Conservation (phyloP, 768 basidiomycete genomes). For the Amanita exitialis region DNA sequence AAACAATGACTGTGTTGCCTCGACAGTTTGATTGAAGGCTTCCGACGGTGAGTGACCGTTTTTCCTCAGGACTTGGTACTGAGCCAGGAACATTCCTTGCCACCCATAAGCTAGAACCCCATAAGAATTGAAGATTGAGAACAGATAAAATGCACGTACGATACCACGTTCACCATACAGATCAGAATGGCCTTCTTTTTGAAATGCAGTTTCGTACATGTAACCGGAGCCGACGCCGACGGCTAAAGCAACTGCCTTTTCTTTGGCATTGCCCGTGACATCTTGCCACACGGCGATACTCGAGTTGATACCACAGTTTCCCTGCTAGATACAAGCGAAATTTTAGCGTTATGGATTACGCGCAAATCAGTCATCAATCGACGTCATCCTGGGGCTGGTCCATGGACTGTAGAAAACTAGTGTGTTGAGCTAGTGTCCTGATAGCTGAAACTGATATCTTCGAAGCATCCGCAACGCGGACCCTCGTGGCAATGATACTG, state of each 20-base stretch:
- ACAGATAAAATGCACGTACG: slow-evolving; percentile 38
- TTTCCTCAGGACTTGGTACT: slow-evolving; percentile 95
- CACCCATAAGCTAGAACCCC: slow-evolving; percentile 77
- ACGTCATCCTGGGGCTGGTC: too few relatives aligned
- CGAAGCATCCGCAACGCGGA: too few relatives aligned
- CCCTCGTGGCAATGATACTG: too few relatives aligned
- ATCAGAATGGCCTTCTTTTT: slow-evolving; percentile 99
- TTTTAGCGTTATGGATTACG: too few relatives aligned
- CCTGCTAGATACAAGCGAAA: too few relatives aligned
- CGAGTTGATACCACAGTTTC: slow-evolving; percentile 71
- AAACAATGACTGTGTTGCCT: slow-evolving; percentile 98
- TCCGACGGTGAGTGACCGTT: slow-evolving; percentile 97
- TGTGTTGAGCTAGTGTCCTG: too few relatives aligned
- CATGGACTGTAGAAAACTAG: too few relatives aligned
- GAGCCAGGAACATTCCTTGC: slow-evolving; percentile 97
- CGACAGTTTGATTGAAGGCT: slow-evolving; percentile 99
- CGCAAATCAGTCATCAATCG: too few relatives aligned
- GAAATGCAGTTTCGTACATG: slow-evolving; percentile 97
- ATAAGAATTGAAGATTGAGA: slow-evolving; percentile 7
- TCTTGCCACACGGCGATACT: slow-evolving; percentile 95
- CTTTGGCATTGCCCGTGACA: slow-evolving; percentile 94
- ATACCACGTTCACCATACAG: slow-evolving; percentile 99
- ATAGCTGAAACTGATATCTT: too few relatives aligned
- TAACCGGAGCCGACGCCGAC: slow-evolving; percentile 95
- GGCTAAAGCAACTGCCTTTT: slow-evolving; percentile 92